Base-by-base conservation (phyloP, 169 alveolate species). In the Eimeria tenella region DNA sequence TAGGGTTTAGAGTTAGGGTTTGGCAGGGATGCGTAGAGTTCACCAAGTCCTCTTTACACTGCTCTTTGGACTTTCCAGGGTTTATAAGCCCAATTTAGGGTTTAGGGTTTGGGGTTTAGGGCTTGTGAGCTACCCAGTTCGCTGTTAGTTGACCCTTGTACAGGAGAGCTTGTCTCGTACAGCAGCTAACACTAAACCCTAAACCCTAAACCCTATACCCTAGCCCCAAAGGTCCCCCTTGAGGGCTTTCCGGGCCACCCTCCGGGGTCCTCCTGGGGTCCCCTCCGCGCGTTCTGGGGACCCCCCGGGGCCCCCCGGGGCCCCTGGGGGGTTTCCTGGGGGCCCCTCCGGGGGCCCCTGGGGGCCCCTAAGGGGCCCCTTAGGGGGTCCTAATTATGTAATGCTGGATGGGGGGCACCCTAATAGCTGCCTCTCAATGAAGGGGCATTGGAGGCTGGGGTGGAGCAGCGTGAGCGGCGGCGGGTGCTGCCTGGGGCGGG, bases 361-460 rank as follows among this genome's bases (percentile, higher is more conserved):
- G n/a, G 17, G n/a, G 10, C 65, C 65, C 65, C 10, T 11, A 9
- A 1, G 17, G 17, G 65, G 10, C 42, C 42, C 42, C 42, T 2
- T 31, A 15, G 0, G 10, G 17, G 17, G 2, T 3, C 65, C 17
- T 3, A 58, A 58, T 58, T 58, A 58, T 58, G 17, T 58, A 11
- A 11, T 58, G 17, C 65, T 58, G 17, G 65, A 11, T 58, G 65
- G n/a, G 10, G 65, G 17, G 65, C 5, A 1, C 65, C 65, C 65
- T 58, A 11, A 9, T 58, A 11, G 65, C 65, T 58, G 65, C 65
- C 17, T 9, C 65, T 58, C 42, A 31, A 31, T 31, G 42, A 31
- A 84, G 60, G 83, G 92, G 65, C 79, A 90, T 23, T 82, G 82
- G 75, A 81, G 94, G 95, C 58, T 82, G 19, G 55, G 82, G 53